These are phyloP conservation scores for Linnemannia exigua DNA, from an alignment of 192 early-diverging fungal genomes.

Conservation along the genomic window DNA sequence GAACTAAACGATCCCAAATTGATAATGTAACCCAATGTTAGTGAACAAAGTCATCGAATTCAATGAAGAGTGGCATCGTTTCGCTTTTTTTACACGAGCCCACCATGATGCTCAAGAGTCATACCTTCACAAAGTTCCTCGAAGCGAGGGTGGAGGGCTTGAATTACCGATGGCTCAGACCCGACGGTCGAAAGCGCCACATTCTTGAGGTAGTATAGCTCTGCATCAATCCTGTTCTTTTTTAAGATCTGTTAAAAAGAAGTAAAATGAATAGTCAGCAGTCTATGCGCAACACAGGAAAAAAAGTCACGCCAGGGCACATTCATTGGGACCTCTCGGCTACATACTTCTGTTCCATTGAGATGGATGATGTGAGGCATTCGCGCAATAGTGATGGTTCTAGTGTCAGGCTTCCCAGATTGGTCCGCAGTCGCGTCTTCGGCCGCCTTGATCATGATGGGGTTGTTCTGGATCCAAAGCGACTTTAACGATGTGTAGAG, in stretches of 20 bases:
- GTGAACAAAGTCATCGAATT: not conserved
- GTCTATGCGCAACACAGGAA: not conserved
- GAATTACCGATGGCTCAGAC: constrained; percentile 29
- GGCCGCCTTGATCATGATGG: constrained; percentile 23
- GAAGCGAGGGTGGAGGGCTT: constrained; percentile 63
- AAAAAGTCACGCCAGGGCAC: not conserved
- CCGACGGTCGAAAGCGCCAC: constrained; percentile 45
- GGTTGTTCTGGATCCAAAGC: constrained; percentile 62
- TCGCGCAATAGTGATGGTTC: constrained; percentile 55
- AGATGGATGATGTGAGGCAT: constrained; percentile 55
- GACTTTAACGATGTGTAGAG: constrained; percentile 48
- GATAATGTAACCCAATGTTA: not conserved
- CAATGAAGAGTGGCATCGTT: not conserved
- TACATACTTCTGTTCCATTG: constrained; percentile 69
- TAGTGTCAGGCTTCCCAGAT: not conserved
- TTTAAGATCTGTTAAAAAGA: constrained; percentile 43
- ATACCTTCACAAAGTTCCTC: constrained; percentile 64
- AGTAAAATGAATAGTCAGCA: not conserved
- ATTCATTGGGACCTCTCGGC: not conserved
- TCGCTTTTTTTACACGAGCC: not conserved
- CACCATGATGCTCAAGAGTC: not conserved
- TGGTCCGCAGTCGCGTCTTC: not conserved
- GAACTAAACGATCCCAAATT: constrained; percentile 12
- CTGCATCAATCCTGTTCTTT: constrained; percentile 60
- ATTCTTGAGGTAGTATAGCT: constrained; percentile 68